Percentiles rank a stretch among this genome's conserved stretches.
Conservation (phyloP, 2,329 filamentous ascomycete genomes). For the Amauroascus niger region DNA sequence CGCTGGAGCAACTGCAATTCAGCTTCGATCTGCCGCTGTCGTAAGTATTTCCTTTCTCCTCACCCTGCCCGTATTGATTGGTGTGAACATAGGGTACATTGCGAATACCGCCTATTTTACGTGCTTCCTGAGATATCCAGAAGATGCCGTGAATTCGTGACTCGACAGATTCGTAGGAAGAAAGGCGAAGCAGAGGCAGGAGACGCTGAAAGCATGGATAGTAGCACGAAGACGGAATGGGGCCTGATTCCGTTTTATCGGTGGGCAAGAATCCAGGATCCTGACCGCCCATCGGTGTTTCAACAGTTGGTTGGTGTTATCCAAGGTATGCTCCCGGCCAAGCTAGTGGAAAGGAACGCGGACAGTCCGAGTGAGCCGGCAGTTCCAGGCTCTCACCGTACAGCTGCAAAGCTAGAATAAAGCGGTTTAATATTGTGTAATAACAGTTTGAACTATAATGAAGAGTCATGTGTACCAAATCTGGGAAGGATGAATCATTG, state of each 20-base stretch:
- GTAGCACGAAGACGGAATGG: not conserved
- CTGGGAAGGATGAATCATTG: not conserved
- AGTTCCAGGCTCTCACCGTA: not conserved
- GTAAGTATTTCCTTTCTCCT: not conserved
- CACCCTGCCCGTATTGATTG: not conserved
- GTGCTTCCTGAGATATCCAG: conserved; percentile 4
- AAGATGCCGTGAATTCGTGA: not conserved
- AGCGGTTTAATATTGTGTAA: not conserved
- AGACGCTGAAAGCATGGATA: conserved; percentile 1
- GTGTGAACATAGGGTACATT: conserved; percentile 1
- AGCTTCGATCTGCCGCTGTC: conserved; percentile 10
- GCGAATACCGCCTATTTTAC: conserved; percentile 11
- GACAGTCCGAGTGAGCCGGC: not conserved
- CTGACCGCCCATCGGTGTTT: conserved; percentile 1
- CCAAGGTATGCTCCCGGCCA: not conserved
- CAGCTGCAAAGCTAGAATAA: not conserved
- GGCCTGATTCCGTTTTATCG: conserved; percentile 5
- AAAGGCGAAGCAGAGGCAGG: not conserved
- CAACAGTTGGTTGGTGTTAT: not conserved
- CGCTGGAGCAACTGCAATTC: conserved; percentile 9
- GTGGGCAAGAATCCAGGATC: conserved; percentile 12
- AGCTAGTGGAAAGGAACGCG: not conserved
- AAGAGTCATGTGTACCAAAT: not conserved
- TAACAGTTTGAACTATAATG: not conserved
- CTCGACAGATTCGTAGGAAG: not conserved